Evolutionary conservation across 352 stramenopile genomes (phyloP).

Genomic region (Globisporangium camurandrum): DNA sequence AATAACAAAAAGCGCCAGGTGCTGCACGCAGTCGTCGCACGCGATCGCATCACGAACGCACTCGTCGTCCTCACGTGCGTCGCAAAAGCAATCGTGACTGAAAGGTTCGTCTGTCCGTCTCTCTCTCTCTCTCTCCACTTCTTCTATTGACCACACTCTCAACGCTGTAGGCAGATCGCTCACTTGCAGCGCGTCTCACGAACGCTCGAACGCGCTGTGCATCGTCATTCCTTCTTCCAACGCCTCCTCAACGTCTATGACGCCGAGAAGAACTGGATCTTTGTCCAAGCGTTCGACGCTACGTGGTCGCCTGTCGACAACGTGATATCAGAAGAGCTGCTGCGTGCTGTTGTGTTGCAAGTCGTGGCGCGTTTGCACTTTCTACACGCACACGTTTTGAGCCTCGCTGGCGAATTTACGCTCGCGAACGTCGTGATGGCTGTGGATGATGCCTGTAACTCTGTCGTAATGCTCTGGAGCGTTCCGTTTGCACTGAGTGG

Average conservation of each 20-base stretch:
- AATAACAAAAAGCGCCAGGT: conserved; percentile 5
- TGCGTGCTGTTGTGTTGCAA: conserved; percentile 43
- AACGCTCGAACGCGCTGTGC: conserved; percentile 24
- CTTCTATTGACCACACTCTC: not conserved
- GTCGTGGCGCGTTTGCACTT: conserved; percentile 48
- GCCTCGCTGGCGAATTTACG: conserved; percentile 38
- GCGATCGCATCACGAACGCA: conserved; percentile 6
- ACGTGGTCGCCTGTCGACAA: conserved; percentile 22
- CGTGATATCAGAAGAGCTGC: conserved; percentile 30
- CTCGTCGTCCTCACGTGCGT: conserved; percentile 34
- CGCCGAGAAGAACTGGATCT: conserved; percentile 39
- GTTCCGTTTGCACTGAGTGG: conserved; percentile 37
- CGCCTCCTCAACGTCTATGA: conserved; percentile 41
- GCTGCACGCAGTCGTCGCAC: conserved; percentile 20
- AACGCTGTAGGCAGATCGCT: conserved; percentile 28
- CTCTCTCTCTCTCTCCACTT: not conserved
- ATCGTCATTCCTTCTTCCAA: conserved; percentile 36
- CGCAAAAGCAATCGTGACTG: conserved; percentile 25
- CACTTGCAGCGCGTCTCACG: conserved; percentile 28
- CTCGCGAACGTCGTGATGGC: conserved; percentile 42
- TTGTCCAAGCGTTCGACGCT: conserved; percentile 38
- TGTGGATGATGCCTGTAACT: not conserved
- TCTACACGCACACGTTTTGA: conserved; percentile 42
- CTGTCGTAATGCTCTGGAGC: conserved; percentile 34
- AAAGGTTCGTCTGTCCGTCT: conserved; percentile 17